Conservation (phyloP, 1,284 basidiomycete genomes). For the Ustilago shanxiensis region DNA sequence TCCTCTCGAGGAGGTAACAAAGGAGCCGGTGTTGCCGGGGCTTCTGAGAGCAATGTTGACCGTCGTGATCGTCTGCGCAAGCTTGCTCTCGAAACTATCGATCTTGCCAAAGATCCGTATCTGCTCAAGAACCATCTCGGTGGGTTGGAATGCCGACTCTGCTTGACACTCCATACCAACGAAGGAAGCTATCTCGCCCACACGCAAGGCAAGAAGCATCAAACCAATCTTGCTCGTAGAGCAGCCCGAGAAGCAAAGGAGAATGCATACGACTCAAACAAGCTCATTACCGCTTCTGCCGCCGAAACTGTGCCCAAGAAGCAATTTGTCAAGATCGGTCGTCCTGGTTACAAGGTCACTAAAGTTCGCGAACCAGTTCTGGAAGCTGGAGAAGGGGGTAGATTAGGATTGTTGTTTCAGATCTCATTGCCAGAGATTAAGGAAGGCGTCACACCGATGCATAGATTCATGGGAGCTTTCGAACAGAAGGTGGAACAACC, state of each 20-base stretch:
- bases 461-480: constrained; percentile 98
- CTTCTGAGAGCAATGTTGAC: constrained; percentile 94
- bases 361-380: constrained; percentile 79
- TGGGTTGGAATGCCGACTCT: constrained; percentile 96
- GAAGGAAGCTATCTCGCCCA: constrained; percentile 99
- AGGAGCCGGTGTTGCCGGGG: constrained; percentile 75
- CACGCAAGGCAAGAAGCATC: constrained; percentile 99
- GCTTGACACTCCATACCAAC: constrained; percentile 97
- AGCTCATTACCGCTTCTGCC: constrained; percentile 75
- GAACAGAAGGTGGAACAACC: constrained; percentile 96
- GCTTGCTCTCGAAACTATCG: constrained; percentile 75
- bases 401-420: constrained; percentile 91
- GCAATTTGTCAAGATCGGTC: constrained; percentile 91
- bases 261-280: constrained; percentile 46
- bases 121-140: constrained; percentile 97
- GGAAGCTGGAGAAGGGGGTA: constrained; percentile 64
- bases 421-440: constrained; percentile 92
- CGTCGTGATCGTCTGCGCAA: constrained; percentile 93
- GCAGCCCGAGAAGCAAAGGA: constrained; percentile 96
- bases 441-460: constrained; percentile 82
- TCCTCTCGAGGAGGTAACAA: constrained; percentile 70
- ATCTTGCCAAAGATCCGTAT: constrained; percentile 83
- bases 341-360: constrained; percentile 92
- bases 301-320: constrained; percentile 57
- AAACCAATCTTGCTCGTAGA: constrained; percentile 95